Percentiles rank a stretch among this genome's conserved stretches.
These are phyloP conservation scores for Salmacisia buchloeana DNA, from an alignment of 1,284 basidiomycete genomes.

Conservation along the genomic window DNA sequence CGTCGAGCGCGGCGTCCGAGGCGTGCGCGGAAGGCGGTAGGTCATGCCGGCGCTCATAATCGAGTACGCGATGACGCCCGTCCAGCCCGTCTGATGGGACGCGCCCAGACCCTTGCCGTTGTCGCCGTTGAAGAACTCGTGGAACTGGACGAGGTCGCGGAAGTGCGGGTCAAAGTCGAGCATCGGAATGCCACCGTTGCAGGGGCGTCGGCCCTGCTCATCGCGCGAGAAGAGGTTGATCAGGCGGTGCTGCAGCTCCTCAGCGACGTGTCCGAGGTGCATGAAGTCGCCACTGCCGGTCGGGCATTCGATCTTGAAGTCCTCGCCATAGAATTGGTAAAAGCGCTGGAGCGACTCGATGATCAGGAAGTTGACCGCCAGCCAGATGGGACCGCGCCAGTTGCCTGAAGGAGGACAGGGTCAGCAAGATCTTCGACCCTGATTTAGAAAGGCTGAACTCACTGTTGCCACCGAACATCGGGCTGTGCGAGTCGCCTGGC, in stretches of 20 bases:
- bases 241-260: constrained; percentile 93
- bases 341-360: constrained; percentile 85
- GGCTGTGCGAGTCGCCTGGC: constrained; percentile 92
- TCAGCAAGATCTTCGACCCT: not conserved
- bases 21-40: constrained; percentile 43
- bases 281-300: constrained; percentile 88
- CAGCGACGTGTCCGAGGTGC: constrained; percentile 85
- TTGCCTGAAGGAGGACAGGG: constrained; percentile 59
- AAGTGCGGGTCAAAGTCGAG: constrained; percentile 91
- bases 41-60: constrained; percentile 62
- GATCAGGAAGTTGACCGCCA: constrained; percentile 88
- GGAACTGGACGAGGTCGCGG: constrained; percentile 90
- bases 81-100: constrained; percentile 96
- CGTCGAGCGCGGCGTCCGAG: constrained; percentile 72
- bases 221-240: constrained; percentile 95
- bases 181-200: constrained; percentile 81
- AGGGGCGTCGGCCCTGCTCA: constrained; percentile 73
- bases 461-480: constrained; percentile 93
- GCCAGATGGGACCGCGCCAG: constrained; percentile 81
- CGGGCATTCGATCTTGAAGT: constrained; percentile 73
- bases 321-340: constrained; percentile 57
- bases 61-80: constrained; percentile 41
- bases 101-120: constrained; percentile 76
- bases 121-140: constrained; percentile 96
- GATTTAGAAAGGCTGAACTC: not conserved